Evolutionary conservation across 495 filamentous ascomycete species (phyloP).

Genomic region (Amniculicola lignicola): DNA sequence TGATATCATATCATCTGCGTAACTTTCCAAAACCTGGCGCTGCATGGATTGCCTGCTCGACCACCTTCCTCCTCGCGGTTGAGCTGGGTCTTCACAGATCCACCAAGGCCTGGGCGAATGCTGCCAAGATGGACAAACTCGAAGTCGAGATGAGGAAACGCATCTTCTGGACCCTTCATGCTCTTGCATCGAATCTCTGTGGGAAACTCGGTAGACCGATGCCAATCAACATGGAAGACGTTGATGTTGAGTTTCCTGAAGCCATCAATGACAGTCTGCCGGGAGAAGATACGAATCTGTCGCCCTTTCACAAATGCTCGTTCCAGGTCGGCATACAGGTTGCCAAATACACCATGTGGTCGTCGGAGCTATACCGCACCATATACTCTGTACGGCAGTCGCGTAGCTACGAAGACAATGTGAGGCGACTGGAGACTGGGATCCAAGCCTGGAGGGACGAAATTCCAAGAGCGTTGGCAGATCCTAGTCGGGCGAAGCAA

Average conservation of each 20-base stretch:
- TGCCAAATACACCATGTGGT: constrained; percentile 58
- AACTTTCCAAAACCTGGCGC: constrained; percentile 77
- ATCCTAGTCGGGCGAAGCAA: constrained; percentile 46
- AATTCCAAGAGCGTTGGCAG: constrained; percentile 54
- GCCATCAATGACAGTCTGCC: constrained; percentile 64
- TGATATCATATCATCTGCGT: constrained; percentile 67
- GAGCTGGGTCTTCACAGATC: constrained; percentile 73
- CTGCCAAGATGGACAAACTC: constrained; percentile 47
- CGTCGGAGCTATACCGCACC: constrained; percentile 66
- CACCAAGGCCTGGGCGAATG: constrained; percentile 58
- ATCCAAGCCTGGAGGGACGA: constrained; percentile 54
- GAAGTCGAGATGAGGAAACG: constrained; percentile 75
- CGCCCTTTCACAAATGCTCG: constrained; percentile 55
- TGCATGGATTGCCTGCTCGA: constrained; percentile 60
- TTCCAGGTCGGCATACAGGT: constrained; percentile 62
- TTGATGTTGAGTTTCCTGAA: constrained; percentile 72
- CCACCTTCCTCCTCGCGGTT: constrained; percentile 61
- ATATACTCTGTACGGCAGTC: constrained; percentile 64
- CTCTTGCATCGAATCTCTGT: constrained; percentile 61
- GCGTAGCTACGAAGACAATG: constrained; percentile 57
- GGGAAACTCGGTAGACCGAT: constrained; percentile 74
- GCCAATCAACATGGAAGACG: constrained; percentile 65
- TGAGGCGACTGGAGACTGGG: constrained; percentile 60
- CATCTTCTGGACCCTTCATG: constrained; percentile 67
- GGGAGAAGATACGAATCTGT: constrained; percentile 47